These are phyloP conservation scores for Waltiozyma sp. DNA, from an alignment of 1,139 yeast genomes.

Conservation along the genomic window DNA sequence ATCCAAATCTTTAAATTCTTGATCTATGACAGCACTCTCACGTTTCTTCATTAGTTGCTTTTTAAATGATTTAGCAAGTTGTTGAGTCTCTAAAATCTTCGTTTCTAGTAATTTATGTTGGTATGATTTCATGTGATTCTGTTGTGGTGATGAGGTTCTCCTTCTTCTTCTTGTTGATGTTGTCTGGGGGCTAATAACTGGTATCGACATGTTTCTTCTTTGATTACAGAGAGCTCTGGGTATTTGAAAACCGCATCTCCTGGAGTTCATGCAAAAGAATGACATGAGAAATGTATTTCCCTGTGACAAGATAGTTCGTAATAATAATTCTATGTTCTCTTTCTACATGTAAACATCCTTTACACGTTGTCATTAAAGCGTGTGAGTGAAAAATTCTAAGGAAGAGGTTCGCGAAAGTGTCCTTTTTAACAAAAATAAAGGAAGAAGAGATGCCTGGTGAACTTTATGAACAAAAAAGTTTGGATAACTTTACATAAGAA, in stretches of 20 bases:
- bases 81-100: neutral
- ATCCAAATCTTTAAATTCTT: constrained; percentile 6
- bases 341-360: too few relatives aligned
- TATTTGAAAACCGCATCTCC: neutral
- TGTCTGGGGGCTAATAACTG: neutral
- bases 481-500: too few relatives aligned
- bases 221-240: neutral
- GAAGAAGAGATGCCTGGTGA: too few relatives aligned
- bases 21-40: constrained; percentile 12
- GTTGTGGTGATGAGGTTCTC: neutral
- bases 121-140: neutral
- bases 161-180: neutral
- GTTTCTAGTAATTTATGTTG: neutral
- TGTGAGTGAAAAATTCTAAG: neutral
- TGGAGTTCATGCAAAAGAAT: neutral
- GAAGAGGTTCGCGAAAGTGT: neutral
- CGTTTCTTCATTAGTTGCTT: constrained; percentile 14
- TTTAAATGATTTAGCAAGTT: constrained; percentile 24
- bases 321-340: too few relatives aligned
- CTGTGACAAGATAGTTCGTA: neutral
- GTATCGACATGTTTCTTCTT: neutral
- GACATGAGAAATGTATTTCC: neutral
- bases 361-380: too few relatives aligned
- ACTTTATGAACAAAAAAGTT: too few relatives aligned
- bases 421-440: too few relatives aligned